Evolutionary conservation across 176 grass and related monocot genomes (phyloP).

Genomic region (Tillandsia leiboldiana): DNA sequence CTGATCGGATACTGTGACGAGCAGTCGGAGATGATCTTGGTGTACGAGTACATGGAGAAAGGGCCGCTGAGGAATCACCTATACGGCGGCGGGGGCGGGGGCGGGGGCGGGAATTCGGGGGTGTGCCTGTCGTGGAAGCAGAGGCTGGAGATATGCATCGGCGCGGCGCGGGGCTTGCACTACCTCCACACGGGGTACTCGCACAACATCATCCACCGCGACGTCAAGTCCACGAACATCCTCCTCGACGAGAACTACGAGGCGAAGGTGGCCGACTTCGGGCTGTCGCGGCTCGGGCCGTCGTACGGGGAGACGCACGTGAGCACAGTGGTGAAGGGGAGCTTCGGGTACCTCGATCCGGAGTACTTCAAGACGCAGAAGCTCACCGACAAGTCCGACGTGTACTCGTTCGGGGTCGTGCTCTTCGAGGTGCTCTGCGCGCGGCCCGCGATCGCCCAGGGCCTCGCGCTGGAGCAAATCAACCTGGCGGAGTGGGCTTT

Average conservation of each 20-base stretch:
- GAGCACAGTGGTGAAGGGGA: slow-evolving; percentile 29
- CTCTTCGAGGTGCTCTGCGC: slow-evolving; percentile 44
- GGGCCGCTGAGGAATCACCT: slow-evolving; percentile 28
- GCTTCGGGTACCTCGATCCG: slow-evolving; percentile 36
- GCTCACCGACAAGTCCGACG: slow-evolving; percentile 42
- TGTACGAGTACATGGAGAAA: slow-evolving; percentile 46
- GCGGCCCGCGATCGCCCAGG: slow-evolving; percentile 27
- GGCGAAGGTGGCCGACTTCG: slow-evolving; percentile 48
- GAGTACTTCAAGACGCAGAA: slow-evolving; percentile 42
- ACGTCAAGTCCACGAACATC: slow-evolving; percentile 55
- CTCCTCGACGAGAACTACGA: slow-evolving; percentile 28
- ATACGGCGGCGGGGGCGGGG: slow-evolving; percentile 6
- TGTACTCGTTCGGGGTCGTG: slow-evolving; percentile 44
- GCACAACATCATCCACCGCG: slow-evolving; percentile 50
- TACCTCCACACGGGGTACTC: slow-evolving; percentile 45
- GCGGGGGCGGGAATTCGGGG: neutral
- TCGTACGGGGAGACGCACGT: slow-evolving; percentile 24
- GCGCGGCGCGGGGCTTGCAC: slow-evolving; percentile 42
- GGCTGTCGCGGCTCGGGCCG: slow-evolving; percentile 28
- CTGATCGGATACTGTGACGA: slow-evolving; percentile 46
- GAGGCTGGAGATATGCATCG: slow-evolving; percentile 52
- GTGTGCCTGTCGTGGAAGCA: slow-evolving; percentile 45
- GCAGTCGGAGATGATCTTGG: slow-evolving; percentile 35
- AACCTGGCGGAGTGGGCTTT: slow-evolving; percentile 45
- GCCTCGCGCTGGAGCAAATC: slow-evolving; percentile 22